phyloP scores from a whole-genome alignment of 2,329 filamentous ascomycete species.

The Penicillium sumatraense region DNA sequence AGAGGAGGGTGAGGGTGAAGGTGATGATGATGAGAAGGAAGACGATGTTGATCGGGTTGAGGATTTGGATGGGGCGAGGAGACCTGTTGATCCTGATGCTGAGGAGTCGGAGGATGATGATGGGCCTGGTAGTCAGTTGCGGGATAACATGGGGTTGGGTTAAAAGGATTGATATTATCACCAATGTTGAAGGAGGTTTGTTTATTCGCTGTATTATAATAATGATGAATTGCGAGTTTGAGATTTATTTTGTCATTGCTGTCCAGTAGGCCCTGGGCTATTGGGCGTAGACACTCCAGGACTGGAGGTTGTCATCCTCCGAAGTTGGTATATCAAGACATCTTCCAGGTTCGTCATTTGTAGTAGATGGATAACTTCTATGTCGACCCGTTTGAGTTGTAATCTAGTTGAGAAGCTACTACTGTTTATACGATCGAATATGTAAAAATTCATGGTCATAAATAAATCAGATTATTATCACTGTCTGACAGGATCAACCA shows the following conservation, averaged over 20 bases:
- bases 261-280: too few relatives aligned
- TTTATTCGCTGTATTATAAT: not conserved
- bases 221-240: not conserved
- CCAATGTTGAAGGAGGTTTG: not conserved
- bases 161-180: conserved; percentile 10
- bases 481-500: conserved; percentile 4
- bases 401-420: not conserved
- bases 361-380: too few relatives aligned
- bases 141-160: conserved; percentile 36
- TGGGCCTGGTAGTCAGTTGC: conserved; percentile 36
- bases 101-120: conserved; percentile 40
- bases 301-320: too few relatives aligned
- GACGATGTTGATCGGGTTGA: conserved; percentile 45
- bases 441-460: not conserved
- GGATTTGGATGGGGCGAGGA: conserved; percentile 38
- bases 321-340: too few relatives aligned
- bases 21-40: conserved; percentile 27
- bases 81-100: conserved; percentile 36
- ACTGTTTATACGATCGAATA: not conserved
- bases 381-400: too few relatives aligned
- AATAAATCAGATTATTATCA: not conserved
- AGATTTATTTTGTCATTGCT: not conserved
- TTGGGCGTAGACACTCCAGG: too few relatives aligned
- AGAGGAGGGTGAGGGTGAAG: conserved; percentile 27
- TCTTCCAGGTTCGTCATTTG: too few relatives aligned